Evolutionary conservation across 176 grass and related monocot genomes (phyloP), one percentile per base, ranked within the genome.

Genomic region (Pharus latifolius): DNA sequence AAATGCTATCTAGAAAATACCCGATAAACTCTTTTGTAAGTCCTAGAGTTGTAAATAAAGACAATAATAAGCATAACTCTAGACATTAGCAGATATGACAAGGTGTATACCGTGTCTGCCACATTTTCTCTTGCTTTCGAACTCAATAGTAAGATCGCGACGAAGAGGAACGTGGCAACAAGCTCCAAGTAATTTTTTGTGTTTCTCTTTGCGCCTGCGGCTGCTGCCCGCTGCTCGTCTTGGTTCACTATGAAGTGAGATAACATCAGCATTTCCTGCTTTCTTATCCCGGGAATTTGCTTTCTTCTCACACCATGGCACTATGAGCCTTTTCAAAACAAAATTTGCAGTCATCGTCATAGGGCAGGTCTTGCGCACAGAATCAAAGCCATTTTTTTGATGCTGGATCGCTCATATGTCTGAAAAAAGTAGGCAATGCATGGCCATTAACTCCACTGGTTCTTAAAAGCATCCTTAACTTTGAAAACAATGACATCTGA

Each of bases 351-450:
- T 81, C 7, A 86, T 56, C 50, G n/a, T n/a, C n/a, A n/a, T n/a
- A n/a, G n/a, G n/a, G n/a, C n/a, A n/a, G n/a, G 77, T 86, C 48
- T 76, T 86, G 72, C 81, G 83, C 70, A 70, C 83, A 27, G 31
- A 45, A 63, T 86, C 77, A n/a, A 10, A 86, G 64, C 83, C 83
- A 86, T 62, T 81, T 86, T 49, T 86, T 77, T n/a, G 65, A 86
- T 86, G 71, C 65, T 81, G 30, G 78, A 81, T 51, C 78, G 75
- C 65, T 86, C 83, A 76, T 86, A 86, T 12, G 83, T 86, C 83
- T 86, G 65, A 22, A 56, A 76, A 37, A 16, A 19, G 20, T 48
- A 76, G n/a, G n/a, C n/a, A n/a, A n/a, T n/a, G n/a, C 20, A 24
- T 38, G 9, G 35, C 8, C 35, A 38, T 4, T 52, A 38, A 18